Conservation (phyloP, 2,329 filamentous ascomycete species). For the Pseudogymnoascus destructans region DNA sequence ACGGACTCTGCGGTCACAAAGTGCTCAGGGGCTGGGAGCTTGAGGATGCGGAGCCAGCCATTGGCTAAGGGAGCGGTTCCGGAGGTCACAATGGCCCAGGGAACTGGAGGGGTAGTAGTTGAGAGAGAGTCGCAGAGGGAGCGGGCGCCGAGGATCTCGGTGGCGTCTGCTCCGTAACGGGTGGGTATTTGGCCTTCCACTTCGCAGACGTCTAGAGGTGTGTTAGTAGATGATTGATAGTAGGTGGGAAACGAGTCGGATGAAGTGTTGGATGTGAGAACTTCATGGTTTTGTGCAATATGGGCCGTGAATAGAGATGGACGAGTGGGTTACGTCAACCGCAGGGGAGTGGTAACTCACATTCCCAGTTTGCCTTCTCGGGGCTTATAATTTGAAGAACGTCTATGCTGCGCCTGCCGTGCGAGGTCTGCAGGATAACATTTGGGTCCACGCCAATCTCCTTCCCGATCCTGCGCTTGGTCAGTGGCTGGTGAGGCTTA, state of each 20-base stretch:
- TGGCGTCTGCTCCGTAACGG: conserved; percentile 62
- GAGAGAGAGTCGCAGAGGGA: conserved; percentile 55
- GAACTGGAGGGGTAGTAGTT: conserved; percentile 33
- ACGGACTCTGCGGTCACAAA: conserved; percentile 69
- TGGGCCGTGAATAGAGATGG: not conserved
- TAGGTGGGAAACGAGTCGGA: not conserved
- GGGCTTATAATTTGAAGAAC: conserved; percentile 66
- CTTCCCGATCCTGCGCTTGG: conserved; percentile 48
- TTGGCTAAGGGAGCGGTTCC: conserved; percentile 54
- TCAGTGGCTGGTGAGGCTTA: not conserved
- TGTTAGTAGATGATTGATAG: not conserved
- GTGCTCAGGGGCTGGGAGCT: conserved; percentile 50
- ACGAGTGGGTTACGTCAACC: conserved; percentile 1
- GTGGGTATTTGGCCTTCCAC: conserved; percentile 69
- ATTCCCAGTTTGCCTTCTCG: conserved; percentile 84
- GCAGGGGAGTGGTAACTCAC: conserved; percentile 39
- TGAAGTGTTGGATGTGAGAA: not conserved
- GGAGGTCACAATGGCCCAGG: conserved; percentile 78
- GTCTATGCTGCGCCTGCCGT: conserved; percentile 83
- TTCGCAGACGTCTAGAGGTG: conserved; percentile 55
- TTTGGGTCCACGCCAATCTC: conserved; percentile 78
- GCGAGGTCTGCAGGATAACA: conserved; percentile 77
- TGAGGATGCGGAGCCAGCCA: conserved; percentile 58
- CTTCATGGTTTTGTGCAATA: not conserved
- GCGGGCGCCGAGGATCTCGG: conserved; percentile 76